Conservation (phyloP, 805 yeast genomes). For the Sungouiella blattae region DNA sequence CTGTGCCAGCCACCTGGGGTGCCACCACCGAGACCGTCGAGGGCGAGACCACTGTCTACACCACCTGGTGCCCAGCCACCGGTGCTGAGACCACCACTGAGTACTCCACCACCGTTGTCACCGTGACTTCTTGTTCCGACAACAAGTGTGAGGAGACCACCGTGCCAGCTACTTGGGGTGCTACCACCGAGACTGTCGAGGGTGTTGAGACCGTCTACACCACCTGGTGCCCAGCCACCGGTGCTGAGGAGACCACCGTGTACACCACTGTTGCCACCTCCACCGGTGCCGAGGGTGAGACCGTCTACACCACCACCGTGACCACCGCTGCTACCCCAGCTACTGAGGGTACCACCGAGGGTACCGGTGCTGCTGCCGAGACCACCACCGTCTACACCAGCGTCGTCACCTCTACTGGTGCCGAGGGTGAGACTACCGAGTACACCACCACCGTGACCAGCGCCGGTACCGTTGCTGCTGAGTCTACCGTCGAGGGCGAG, state of each 20-base stretch:
- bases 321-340: not conserved
- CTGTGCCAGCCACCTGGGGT: slow-evolving; percentile 12
- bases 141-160: slow-evolving; percentile 18
- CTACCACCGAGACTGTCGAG: slow-evolving; percentile 23
- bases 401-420: not conserved
- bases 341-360: not conserved
- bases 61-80: slow-evolving; percentile 19
- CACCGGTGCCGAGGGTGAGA: slow-evolving; percentile 7
- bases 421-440: not conserved
- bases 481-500: not conserved
- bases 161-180: slow-evolving; percentile 11
- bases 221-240: slow-evolving; percentile 9
- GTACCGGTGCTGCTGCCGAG: not conserved
- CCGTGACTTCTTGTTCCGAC: slow-evolving; percentile 25
- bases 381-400: too few species aligned
- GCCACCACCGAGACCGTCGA: slow-evolving; percentile 4
- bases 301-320: not conserved
- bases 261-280: slow-evolving; percentile 22
- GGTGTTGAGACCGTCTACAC: slow-evolving; percentile 24
- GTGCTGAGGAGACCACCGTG: slow-evolving; percentile 4
- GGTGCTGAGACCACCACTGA: slow-evolving; percentile 1
- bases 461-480: not conserved
- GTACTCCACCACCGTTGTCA: slow-evolving; percentile 9
- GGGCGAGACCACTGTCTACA: slow-evolving; percentile 18
- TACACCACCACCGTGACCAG: not conserved